Base-by-base conservation (phyloP, 164 flowering plant species). In the Aristolochia californica region DNA sequence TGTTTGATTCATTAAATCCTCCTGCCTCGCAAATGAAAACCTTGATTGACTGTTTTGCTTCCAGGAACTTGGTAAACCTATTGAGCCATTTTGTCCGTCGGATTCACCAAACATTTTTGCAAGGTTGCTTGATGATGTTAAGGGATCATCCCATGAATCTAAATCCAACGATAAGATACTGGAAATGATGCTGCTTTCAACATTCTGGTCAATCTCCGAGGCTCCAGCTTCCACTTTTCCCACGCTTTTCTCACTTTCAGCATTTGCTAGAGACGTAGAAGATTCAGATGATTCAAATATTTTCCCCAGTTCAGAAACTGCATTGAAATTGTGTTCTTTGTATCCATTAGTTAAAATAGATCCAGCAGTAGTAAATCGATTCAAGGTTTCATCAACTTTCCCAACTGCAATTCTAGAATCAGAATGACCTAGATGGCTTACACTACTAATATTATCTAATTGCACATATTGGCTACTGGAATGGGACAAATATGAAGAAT, bases 161-260 rank as follows among this genome's bases (percentile, higher is more conserved):
- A 76, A 62, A 25, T 74, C 83, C 70, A 78, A 23, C 7, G 84
- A 77, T 67, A 83, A 63, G n/a, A 83, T 80, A 64, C 74, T 66
- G 15, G 81, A 75, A 18, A 83, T 78, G 43, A 80, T 78, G 67
- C 76, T 75, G 70, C 73, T 78, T 60, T 80, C 83, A 2, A 80
- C 71, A 61, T 40, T 58, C 57, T 62, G 53, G 14, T 62, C 67
- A 43, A 28, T 63, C 34, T 20, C 27, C 14, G 51, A 45, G 17
- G 38, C 48, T 28, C 51, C 55, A 50, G 38, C 65, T 52, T 64
- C 66, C 26, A 52, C 44, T 58, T 65, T 59, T 17, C 71, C 73
- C 22, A 63, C 57, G 38, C 47, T 60, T 30, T 63, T 69, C 23
- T 64, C 62, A 40, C 59, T 66, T 43, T 70, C 75, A 56, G 57